phyloP scores from a whole-genome alignment of 2,329 filamentous ascomycete species.

The Ophiosphaerella herpotricha region DNA sequence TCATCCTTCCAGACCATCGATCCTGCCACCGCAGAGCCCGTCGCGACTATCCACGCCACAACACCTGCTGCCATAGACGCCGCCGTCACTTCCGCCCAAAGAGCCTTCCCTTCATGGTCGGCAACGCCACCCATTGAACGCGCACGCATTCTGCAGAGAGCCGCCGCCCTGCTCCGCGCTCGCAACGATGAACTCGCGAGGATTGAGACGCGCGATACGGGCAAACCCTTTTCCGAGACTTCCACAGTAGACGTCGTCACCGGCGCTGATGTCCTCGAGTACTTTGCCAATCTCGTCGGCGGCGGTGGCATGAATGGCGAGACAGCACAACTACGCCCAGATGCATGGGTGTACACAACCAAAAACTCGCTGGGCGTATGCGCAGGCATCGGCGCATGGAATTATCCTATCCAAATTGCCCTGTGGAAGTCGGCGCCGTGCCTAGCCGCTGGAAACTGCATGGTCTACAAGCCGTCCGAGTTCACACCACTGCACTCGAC shows the following conservation, averaged over 20 bases:
- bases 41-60: conserved; percentile 74
- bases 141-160: conserved; percentile 76
- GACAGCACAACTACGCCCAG: conserved; percentile 71
- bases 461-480: conserved; percentile 91
- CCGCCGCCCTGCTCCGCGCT: conserved; percentile 72
- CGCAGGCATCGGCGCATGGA: conserved; percentile 87
- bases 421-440: conserved; percentile 89
- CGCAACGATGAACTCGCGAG: conserved; percentile 80
- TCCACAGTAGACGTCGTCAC: conserved; percentile 82
- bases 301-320: conserved; percentile 81
- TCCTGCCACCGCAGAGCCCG: conserved; percentile 69
- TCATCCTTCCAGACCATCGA: conserved; percentile 73
- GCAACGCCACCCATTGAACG: conserved; percentile 74
- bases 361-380: conserved; percentile 84
- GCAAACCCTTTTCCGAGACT: conserved; percentile 84
- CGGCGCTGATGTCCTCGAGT: conserved; percentile 83
- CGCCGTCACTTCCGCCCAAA: conserved; percentile 71
- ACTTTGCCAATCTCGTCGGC: conserved; percentile 79
- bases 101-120: conserved; percentile 78
- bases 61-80: conserved; percentile 70
- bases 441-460: conserved; percentile 82
- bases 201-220: conserved; percentile 82
- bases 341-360: conserved; percentile 81
- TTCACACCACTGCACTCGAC: conserved; percentile 83
- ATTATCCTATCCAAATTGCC: conserved; percentile 89